Base-by-base conservation (phyloP, 2,329 filamentous ascomycete genomes). In the Didymella sp. region DNA sequence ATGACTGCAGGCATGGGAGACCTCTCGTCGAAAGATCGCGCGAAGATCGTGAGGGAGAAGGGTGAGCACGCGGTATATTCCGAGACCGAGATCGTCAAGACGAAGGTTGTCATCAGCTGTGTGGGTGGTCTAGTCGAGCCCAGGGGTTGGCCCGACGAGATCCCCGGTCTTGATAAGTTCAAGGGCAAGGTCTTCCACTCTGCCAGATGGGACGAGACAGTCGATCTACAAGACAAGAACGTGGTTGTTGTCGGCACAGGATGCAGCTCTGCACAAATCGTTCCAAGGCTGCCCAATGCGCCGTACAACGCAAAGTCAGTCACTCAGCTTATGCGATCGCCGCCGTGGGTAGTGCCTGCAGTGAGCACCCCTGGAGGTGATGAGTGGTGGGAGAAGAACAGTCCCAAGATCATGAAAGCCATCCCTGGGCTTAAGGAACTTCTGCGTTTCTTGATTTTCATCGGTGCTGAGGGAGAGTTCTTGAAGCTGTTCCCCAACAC, bases 171-270 rank as follows among this genome's bases (percentile, higher is more conserved):
- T 35, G 82, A 85, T 9, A 73, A 70, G 2, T 87, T 86, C 64
- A 73, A 82, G 57, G 84, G 84, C 5, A 70, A 79, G n/a, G 76
- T 85, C 41, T 83, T 86, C 57, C 84, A 87, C 61, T 84, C 84
- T 0, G 84, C 84, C 5, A 73, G 82, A 49, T 86, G 84, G 84
- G 77, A 83, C 42, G 73, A 81, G n/a, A 75, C 76, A 5, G 73
- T 84, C 33, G 80, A 85, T 54, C 72, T 86, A 17, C 76, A 77
- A 9, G 79, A 79, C 56, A 87, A 86, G 64, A 77, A 86, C 60
- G 81, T 87, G 1, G 75, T 86, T 9, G 81, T 87, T 9, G 69
- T 87, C 42, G 85, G 84, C 4, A 85, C 83, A 2, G 85, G 85
- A 12, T 86, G 84, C 65, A 83, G 79, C 62, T 83, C 84, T 2